Conservation (phyloP, 1,139 yeast genomes). For the Yamadazyma taylorii region DNA sequence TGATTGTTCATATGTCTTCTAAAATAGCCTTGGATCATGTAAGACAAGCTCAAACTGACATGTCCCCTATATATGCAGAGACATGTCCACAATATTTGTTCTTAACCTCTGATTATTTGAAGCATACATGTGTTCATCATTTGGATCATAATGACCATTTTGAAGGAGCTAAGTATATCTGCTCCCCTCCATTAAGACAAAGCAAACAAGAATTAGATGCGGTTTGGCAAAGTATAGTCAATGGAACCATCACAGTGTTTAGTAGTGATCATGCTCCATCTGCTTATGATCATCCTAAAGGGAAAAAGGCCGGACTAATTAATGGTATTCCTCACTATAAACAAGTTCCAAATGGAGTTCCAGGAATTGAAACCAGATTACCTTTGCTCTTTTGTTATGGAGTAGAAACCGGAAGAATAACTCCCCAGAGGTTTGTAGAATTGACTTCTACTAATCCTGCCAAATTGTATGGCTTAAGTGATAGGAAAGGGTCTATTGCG, state of each 20-base stretch:
- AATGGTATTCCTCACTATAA: constrained; percentile 34
- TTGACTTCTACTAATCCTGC: constrained; percentile 44
- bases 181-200: constrained; percentile 50
- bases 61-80: constrained; percentile 43
- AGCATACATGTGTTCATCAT: constrained; percentile 27
- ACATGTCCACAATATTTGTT: constrained; percentile 51
- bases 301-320: constrained; percentile 37
- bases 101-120: constrained; percentile 35
- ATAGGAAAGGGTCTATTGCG: constrained; percentile 38
- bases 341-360: constrained; percentile 44
- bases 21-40: constrained; percentile 41
- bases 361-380: constrained; percentile 48
- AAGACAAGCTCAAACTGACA: constrained; percentile 38
- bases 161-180: constrained; percentile 48
- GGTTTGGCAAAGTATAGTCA: constrained; percentile 43
- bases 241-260: constrained; percentile 48
- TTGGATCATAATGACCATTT: constrained; percentile 24
- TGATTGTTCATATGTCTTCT: constrained; percentile 50
- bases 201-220: constrained; percentile 35
- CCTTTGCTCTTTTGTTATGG: constrained; percentile 44
- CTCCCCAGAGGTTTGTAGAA: constrained; percentile 43
- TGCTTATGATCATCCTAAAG: constrained; percentile 34
- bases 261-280: constrained; percentile 51
- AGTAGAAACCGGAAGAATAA: constrained; percentile 37
- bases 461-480: constrained; percentile 38